Evolutionary conservation across 768 basidiomycete species (phyloP).

Genomic region (Hydnomerulius pinastri): DNA sequence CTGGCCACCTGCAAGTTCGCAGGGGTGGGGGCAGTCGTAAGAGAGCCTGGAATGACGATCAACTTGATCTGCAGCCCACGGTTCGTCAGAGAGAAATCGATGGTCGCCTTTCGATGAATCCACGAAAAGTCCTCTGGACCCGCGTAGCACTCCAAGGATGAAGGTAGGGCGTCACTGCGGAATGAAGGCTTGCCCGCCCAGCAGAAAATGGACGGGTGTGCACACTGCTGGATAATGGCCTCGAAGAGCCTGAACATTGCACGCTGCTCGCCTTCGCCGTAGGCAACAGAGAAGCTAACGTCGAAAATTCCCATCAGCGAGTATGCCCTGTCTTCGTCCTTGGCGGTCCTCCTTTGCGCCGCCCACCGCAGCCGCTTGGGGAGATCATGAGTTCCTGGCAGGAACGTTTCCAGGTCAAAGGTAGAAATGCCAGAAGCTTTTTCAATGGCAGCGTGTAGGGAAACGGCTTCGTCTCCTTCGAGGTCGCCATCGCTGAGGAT

Average conservation of each 20-base stretch:
- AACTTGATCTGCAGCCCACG: slow-evolving; percentile 1
- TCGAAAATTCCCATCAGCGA: slow-evolving; percentile 15
- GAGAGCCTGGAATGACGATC: background rate
- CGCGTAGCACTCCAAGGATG: background rate
- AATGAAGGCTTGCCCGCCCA: slow-evolving; percentile 2
- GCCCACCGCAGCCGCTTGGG: slow-evolving; percentile 9
- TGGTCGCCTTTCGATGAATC: background rate
- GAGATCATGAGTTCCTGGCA: background rate
- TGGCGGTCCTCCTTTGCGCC: slow-evolving; percentile 13
- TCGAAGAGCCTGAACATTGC: slow-evolving; percentile 4
- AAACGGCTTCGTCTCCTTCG: background rate
- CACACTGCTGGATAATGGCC: slow-evolving; percentile 1
- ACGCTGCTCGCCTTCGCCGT: slow-evolving; percentile 10
- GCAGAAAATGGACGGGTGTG: background rate
- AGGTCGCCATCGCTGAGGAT: background rate
- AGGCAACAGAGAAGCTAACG: too few relatives aligned
- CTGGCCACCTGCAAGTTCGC: background rate
- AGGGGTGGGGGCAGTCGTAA: background rate
- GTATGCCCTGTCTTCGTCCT: slow-evolving; percentile 16
- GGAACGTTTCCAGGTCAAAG: background rate
- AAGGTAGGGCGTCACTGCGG: background rate
- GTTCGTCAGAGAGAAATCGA: background rate
- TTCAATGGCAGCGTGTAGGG: background rate
- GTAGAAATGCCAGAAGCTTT: background rate
- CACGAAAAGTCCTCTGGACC: background rate